Conservation (phyloP, 1,284 basidiomycete genomes). For the Cryptococcus sp. region DNA sequence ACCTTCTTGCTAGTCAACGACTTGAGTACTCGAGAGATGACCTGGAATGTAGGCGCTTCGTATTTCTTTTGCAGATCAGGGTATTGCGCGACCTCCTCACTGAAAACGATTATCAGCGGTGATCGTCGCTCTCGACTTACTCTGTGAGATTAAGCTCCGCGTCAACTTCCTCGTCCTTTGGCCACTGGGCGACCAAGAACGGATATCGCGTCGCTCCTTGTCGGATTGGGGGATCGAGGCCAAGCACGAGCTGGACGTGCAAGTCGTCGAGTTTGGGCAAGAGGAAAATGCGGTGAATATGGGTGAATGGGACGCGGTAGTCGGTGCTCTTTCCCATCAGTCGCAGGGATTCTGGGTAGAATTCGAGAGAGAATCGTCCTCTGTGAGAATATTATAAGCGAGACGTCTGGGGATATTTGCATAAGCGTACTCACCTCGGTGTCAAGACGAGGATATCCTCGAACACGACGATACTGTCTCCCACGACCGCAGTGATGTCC, state of each 20-base stretch:
- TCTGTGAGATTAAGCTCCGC: slow-evolving; percentile 92
- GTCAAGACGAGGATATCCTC: slow-evolving; percentile 96
- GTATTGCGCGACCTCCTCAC: slow-evolving; percentile 55
- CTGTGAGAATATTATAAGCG: slow-evolving; percentile 48
- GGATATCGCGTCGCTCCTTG: slow-evolving; percentile 99
- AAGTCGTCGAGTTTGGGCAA: slow-evolving; percentile 92
- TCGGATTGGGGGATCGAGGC: slow-evolving; percentile 87
- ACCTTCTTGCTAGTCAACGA: slow-evolving; percentile 90
- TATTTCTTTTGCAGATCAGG: slow-evolving; percentile 61
- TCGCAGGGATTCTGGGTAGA: slow-evolving; percentile 92
- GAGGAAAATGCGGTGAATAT: slow-evolving; percentile 87
- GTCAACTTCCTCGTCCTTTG: slow-evolving; percentile 93
- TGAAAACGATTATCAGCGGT: slow-evolving; percentile 10
- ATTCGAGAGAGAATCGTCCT: slow-evolving; percentile 96
- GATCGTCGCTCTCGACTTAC: slow-evolving; percentile 57
- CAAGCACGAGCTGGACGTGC: slow-evolving; percentile 91
- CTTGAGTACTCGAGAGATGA: slow-evolving; percentile 93
- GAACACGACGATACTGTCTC: slow-evolving; percentile 92
- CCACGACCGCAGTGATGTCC: slow-evolving; percentile 88
- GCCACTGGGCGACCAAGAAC: slow-evolving; percentile 97
- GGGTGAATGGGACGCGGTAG: slow-evolving; percentile 93
- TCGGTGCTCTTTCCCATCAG: slow-evolving; percentile 98
- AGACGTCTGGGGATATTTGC: background rate
- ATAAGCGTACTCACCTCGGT: slow-evolving; percentile 59
- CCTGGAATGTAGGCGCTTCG: slow-evolving; percentile 88